Base-by-base conservation (phyloP, 2,329 filamentous ascomycete genomes). In the Nemania bipapillata region DNA sequence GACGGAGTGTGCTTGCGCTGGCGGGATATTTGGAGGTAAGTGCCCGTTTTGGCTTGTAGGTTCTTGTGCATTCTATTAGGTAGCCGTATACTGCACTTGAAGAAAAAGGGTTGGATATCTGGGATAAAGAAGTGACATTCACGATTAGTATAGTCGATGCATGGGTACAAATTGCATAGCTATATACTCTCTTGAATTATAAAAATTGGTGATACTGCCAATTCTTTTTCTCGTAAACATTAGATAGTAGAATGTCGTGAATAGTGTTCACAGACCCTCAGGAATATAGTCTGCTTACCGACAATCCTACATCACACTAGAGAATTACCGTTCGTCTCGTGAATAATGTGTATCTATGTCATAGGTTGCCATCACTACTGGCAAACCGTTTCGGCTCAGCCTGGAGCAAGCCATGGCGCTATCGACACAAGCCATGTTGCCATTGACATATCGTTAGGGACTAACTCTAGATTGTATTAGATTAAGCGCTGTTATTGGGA, bases 1-100 rank as follows among this genome's bases (percentile, higher is more conserved):
- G 60, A 2, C 24, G 15, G 3, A 49, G 12, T 2, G 47, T 64
- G 3, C 7, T 68, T 3, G 49, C 35, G 15, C n/a, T 68, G 11
- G 60, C 47, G 6, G 54, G 54, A 2, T 67, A 49, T 4, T 4
- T 20, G n/a, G 42, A 63, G 45, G 32, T 52, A 8, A 45, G 30
- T 49, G 47, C 37, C 17, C n/a, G 20, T 26, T 58, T 65, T 26
- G 45, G 47, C 17, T 26, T 60, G 8, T 49, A 54, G 22, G 2
- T 20, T 40, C 8, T 2, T 8, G 9, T 7, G 53, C n/a, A 12
- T 49, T 6, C 7, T 42, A 3, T 9, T 42, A 40, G 37, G 37
- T 40, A 40, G 11, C 2, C 12, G 15, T 17, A 17, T 17, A 12
- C 11, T 4, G 2, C 15, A 15, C 15, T 15, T 12, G 37, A 15